Base-by-base conservation (phyloP, 768 basidiomycete genomes). In the Neoboletus subvelutipes region DNA sequence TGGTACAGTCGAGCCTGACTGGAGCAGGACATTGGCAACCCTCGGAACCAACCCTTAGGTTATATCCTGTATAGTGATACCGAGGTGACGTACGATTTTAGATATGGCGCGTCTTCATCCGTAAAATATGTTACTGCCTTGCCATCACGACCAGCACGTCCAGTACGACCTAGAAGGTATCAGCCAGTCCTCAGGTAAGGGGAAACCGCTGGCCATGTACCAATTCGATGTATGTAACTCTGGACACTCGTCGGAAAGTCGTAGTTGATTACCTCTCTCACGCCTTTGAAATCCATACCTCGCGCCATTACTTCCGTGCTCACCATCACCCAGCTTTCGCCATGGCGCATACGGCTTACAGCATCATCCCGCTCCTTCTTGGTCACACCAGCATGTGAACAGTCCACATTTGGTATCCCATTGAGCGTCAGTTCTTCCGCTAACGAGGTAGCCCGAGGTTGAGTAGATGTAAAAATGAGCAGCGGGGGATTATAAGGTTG, bases 281-380 rank as follows among this genome's bases (percentile, higher is more conserved):
- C 85, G 11, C 95, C 94, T 71, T 88, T 90, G 78, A 99, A 98
- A 69, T 98, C 97, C 88, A 99, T 94, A 4, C 97, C 97, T 63
- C 97, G 83, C 24, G 93, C 94, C 92, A 98, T 91, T 50, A 98
- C 91, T 71, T 99, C 97, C 24, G 97, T 99, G 62, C 88, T 92
- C 45, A 99, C 83, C 83, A 98, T 84, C 34, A 95, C 84, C 97
- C 97, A 98, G 58, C 92, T 89, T 68, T 92, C 84, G 0, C 95
- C 97, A 64, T 79, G 80, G 28, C 92, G 86, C 87, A 99, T 96
- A 34, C 88, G 83, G 40, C 80, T 77, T 11, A 97, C 80, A 18
- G 90, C 85, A 65, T 94, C 86, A 64, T 95, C 92, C 53, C 97
- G 82, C 71, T 94, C 91, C 65, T 89, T 88, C 65, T 85, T 87